These are phyloP conservation scores for Pezicula radicicola DNA, from an alignment of 2,329 filamentous ascomycete genomes.

Conservation along the genomic window DNA sequence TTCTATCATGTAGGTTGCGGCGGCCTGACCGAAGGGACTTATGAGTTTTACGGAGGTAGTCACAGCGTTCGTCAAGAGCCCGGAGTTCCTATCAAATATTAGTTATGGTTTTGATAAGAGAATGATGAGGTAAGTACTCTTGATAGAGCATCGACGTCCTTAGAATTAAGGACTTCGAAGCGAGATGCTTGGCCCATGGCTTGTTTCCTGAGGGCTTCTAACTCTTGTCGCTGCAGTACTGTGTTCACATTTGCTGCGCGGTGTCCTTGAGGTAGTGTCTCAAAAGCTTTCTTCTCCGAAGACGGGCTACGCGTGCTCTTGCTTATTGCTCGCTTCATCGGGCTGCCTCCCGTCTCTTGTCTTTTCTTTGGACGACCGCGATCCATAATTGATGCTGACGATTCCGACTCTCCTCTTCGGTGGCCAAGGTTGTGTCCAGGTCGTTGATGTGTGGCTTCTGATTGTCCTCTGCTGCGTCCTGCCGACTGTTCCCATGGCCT, in stretches of 20 bases:
- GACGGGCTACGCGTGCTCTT: neutral
- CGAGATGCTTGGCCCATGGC: constrained; percentile 59
- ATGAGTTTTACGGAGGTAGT: constrained; percentile 76
- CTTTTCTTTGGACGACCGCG: constrained; percentile 53
- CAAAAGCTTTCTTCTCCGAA: constrained; percentile 53
- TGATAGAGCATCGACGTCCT: constrained; percentile 64
- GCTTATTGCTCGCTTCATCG: constrained; percentile 31
- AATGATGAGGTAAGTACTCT: constrained; percentile 41
- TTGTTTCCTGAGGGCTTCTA: constrained; percentile 52
- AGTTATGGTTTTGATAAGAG: neutral
- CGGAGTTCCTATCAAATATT: constrained; percentile 58
- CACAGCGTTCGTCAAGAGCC: constrained; percentile 72
- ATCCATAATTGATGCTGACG: constrained; percentile 55
- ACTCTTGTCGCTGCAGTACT: constrained; percentile 45
- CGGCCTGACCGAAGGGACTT: constrained; percentile 72
- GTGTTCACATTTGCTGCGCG: constrained; percentile 48
- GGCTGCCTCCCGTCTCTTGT: too few species aligned
- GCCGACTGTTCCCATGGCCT: constrained; percentile 11
- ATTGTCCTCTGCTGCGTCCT: constrained; percentile 16
- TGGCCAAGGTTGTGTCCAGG: constrained; percentile 32
- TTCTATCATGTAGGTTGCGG: constrained; percentile 72
- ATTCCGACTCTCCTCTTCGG: constrained; percentile 53
- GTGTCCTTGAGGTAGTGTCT: constrained; percentile 57
- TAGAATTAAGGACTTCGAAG: constrained; percentile 61
- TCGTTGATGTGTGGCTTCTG: constrained; percentile 20